Evolutionary conservation across 2,329 filamentous ascomycete genomes (phyloP).

Genomic region (Hypoxylon sp.): DNA sequence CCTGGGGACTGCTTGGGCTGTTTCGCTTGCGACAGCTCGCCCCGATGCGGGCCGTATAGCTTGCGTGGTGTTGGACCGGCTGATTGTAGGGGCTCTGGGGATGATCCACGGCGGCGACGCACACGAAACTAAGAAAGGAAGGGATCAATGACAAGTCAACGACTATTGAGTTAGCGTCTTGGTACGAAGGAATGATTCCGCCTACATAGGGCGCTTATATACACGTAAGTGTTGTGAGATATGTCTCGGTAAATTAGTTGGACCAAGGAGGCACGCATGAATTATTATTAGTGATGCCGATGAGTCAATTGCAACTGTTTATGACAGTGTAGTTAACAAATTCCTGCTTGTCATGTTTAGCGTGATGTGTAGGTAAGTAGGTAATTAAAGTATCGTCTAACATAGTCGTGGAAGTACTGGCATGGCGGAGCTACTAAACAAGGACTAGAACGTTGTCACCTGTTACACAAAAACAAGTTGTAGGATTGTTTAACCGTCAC

Average conservation of each 20-base stretch:
- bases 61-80: slow-evolving; percentile 14
- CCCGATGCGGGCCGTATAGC: slow-evolving; percentile 20
- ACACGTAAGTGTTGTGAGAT: not conserved
- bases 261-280: not conserved
- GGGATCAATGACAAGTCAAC: slow-evolving; percentile 9
- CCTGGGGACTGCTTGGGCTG: not conserved
- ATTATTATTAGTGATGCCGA: slow-evolving; percentile 10
- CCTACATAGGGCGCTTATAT: slow-evolving; percentile 11
- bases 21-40: slow-evolving; percentile 18
- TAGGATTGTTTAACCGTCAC: slow-evolving; percentile 8
- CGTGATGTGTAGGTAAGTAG: not conserved
- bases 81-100: slow-evolving; percentile 11
- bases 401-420: slow-evolving; percentile 10
- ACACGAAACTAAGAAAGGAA: slow-evolving; percentile 13
- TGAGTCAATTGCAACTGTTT: slow-evolving; percentile 5
- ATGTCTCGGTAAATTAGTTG: slow-evolving; percentile 11
- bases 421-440: slow-evolving; percentile 23
- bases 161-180: slow-evolving; percentile 3
- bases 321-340: slow-evolving; percentile 1
- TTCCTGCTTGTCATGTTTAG: not conserved
- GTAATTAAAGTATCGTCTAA: not conserved
- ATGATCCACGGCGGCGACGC: slow-evolving; percentile 16
- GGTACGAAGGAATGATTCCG: slow-evolving; percentile 12
- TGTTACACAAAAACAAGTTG: slow-evolving; percentile 26
- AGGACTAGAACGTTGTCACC: slow-evolving; percentile 20